These are phyloP conservation scores for Cucurbita argyrosperma DNA, from an alignment of 306 rosid genomes.

Conservation along the genomic window DNA sequence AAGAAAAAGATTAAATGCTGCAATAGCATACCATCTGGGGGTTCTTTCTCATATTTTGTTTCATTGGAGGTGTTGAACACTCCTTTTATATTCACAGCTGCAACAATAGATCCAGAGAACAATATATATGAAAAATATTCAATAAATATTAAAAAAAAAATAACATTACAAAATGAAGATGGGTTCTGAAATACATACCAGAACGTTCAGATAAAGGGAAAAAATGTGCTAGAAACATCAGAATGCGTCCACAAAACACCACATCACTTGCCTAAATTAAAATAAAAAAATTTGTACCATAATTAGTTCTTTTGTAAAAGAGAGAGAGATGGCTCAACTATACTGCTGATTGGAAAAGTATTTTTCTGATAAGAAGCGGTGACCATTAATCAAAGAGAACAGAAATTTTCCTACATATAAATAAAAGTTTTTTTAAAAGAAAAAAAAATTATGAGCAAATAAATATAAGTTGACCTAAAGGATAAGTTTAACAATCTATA, in stretches of 20 bases:
- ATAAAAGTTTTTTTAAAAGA: background rate
- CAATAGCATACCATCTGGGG: slow-evolving; percentile 52
- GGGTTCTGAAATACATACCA: slow-evolving; percentile 26
- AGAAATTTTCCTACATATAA: background rate
- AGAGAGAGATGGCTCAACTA: background rate
- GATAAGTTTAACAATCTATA: background rate
- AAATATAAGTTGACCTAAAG: background rate
- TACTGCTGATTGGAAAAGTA: background rate
- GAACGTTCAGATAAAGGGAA: slow-evolving; percentile 94
- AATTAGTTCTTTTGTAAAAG: background rate
- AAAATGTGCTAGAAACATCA: slow-evolving; percentile 92
- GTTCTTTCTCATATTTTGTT: slow-evolving; percentile 89
- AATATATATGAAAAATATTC: background rate
- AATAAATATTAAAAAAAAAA: background rate
- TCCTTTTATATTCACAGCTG: slow-evolving; percentile 95
- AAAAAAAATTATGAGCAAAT: background rate
- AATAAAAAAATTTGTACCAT: slow-evolving; percentile 6
- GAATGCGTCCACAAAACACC: slow-evolving; percentile 95
- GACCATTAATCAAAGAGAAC: background rate
- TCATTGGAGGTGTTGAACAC: slow-evolving; percentile 94
- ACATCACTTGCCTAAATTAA: slow-evolving; percentile 72
- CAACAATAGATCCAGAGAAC: slow-evolving; percentile 16
- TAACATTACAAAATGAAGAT: slow-evolving; percentile 6
- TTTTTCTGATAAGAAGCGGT: background rate
- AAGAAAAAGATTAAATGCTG: background rate